phyloP scores from a whole-genome alignment of 495 filamentous ascomycete species.

The Bacidia rubella region DNA sequence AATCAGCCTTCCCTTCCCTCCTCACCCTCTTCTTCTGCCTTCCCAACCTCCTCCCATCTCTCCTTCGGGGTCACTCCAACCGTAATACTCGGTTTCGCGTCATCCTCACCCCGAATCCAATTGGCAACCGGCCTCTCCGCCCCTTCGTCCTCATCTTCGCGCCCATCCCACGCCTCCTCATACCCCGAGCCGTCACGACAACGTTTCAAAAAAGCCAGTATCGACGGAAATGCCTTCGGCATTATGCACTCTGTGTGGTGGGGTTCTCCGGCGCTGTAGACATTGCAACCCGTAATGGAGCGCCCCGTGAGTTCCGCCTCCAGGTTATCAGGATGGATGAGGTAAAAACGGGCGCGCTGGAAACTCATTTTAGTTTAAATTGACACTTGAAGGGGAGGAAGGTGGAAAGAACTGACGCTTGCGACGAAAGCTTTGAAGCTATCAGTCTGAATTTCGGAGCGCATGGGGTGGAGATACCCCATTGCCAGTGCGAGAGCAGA shows the following conservation, averaged over 20 bases:
- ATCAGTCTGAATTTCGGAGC: not conserved
- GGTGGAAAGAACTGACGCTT: not conserved
- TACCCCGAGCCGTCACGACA: constrained; percentile 24
- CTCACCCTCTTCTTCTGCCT: not conserved
- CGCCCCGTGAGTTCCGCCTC: constrained; percentile 35
- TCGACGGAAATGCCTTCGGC: constrained; percentile 23
- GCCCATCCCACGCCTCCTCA: constrained; percentile 14
- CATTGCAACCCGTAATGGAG: constrained; percentile 30
- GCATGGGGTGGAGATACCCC: not conserved
- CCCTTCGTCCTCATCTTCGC: constrained; percentile 2
- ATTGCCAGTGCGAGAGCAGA: no score
- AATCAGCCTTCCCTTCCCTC: not conserved
- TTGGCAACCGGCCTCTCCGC: not conserved
- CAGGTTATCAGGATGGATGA: constrained; percentile 33
- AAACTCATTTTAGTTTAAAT: constrained; percentile 5
- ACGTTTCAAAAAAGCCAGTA: constrained; percentile 31
- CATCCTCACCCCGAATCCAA: not conserved
- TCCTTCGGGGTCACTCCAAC: not conserved
- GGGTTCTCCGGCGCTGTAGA: constrained; percentile 32
- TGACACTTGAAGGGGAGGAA: not conserved
- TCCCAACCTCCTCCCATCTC: not conserved
- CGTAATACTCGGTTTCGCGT: not conserved
- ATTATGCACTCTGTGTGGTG: constrained; percentile 31
- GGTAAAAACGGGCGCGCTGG: constrained; percentile 50
- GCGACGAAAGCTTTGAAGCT: not conserved